A percentile compares a stretch with the other conserved stretches of the same genome.
These are phyloP conservation scores for Termitomyces sp. DNA, from an alignment of 1,284 basidiomycete species.

Conservation along the genomic window DNA sequence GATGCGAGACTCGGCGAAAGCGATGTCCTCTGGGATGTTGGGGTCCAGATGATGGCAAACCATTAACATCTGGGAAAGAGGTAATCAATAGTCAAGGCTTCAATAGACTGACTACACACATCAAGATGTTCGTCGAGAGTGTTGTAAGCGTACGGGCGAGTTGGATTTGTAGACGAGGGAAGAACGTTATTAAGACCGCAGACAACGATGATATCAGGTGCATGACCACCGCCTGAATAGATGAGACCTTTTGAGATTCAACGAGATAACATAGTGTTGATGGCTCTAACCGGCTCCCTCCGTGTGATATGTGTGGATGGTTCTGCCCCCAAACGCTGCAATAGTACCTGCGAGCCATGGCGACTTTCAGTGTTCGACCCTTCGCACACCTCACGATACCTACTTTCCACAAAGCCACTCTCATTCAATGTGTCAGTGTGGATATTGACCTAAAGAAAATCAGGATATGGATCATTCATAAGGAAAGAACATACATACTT, in stretches of 20 bases:
- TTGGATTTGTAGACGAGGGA: conserved; percentile 98
- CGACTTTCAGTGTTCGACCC: conserved; percentile 1
- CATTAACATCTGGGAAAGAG: conserved; percentile 81
- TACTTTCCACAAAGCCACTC: conserved; percentile 88
- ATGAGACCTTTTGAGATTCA: background rate
- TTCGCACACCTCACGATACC: conserved; percentile 17
- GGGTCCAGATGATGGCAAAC: conserved; percentile 90
- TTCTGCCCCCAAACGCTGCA: conserved; percentile 83
- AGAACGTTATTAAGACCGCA: conserved; percentile 88
- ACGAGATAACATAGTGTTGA: too few relatives aligned
- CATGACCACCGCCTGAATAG: conserved; percentile 85
- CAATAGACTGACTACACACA: conserved; percentile 41
- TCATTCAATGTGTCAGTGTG: conserved; percentile 97
- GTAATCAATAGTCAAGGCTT: background rate
- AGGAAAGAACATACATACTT: conserved; percentile 45
- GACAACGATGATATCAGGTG: conserved; percentile 96
- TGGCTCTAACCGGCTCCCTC: conserved; percentile 76
- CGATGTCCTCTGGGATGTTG: conserved; percentile 88
- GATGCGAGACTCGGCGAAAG: conserved; percentile 97
- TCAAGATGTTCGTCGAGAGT: conserved; percentile 98
- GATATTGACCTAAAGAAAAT: conserved; percentile 70
- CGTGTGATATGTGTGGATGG: conserved; percentile 97
- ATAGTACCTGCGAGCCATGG: conserved; percentile 63
- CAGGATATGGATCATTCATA: background rate
- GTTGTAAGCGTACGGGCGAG: conserved; percentile 87